phyloP scores from a whole-genome alignment of 1,284 basidiomycete genomes.

The Tetrapyrgos nigripes region DNA sequence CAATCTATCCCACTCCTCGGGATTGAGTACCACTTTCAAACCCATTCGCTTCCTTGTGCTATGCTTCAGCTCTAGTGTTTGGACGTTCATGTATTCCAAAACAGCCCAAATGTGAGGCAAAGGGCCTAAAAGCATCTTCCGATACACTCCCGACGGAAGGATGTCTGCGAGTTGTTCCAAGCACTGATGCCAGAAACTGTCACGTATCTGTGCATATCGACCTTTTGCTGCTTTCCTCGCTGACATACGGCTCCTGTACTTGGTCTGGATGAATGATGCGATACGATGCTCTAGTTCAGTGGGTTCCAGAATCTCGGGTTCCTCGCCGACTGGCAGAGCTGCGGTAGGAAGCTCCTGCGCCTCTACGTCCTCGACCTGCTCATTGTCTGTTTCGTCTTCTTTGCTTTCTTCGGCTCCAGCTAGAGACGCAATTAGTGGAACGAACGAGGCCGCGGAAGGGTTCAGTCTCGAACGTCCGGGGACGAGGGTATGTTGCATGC shows the following conservation, averaged over 20 bases:
- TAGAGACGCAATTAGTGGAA: conserved; percentile 14
- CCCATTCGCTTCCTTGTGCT: conserved; percentile 39
- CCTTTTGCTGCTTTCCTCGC: conserved; percentile 32
- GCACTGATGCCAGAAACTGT: conserved; percentile 40
- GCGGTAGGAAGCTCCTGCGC: conserved; percentile 2
- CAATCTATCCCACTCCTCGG: conserved; percentile 34
- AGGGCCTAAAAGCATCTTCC: conserved; percentile 52
- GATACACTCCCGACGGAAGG: conserved; percentile 46
- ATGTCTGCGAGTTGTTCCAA: conserved; percentile 32
- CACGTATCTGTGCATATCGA: conserved; percentile 28
- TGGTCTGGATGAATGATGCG: conserved; percentile 32
- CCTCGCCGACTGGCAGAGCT: not conserved
- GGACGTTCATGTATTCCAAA: conserved; percentile 42
- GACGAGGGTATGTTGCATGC: not conserved
- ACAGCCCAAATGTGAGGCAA: conserved; percentile 55
- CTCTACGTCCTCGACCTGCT: conserved; percentile 22
- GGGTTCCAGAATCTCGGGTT: conserved; percentile 15
- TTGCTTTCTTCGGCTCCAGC: conserved; percentile 2
- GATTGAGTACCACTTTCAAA: conserved; percentile 31
- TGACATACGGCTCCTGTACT: conserved; percentile 36
- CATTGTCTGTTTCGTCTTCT: conserved; percentile 14
- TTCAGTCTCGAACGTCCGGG: conserved; percentile 9
- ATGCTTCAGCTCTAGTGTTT: conserved; percentile 37
- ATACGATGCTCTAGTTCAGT: conserved; percentile 37
- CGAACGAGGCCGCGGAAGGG: conserved; percentile 22